Base-by-base conservation (phyloP, 2,329 filamentous ascomycete genomes). In the Fusarium sp. region DNA sequence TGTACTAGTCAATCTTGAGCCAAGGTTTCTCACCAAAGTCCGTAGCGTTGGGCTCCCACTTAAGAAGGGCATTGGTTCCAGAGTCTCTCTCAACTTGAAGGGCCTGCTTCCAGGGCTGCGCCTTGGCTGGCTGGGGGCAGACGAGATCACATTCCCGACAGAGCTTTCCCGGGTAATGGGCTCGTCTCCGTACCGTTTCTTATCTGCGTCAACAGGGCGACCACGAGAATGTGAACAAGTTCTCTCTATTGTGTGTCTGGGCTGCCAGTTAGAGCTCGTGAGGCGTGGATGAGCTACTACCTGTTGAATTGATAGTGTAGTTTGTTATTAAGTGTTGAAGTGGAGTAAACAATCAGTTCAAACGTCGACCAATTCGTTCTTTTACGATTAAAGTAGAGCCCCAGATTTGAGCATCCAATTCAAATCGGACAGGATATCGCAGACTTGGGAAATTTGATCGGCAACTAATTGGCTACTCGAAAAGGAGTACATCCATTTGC, bases 211-310 rank as follows among this genome's bases (percentile, higher is more conserved):
- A 1, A n/a, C 12, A 22, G 3, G 2, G 3, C 47, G 47, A 15
- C 48, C n/a, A 13, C 31, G 48, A 12, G 48, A 51, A 14, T 8
- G 16, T 12, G 48, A 35, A 26, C 48, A 31, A 16, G 6, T 5
- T 51, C 31, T 51, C 18, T 51, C 31, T 31, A 51, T 51, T 36
- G 16, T 12, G n/a, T 5, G 18, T 51, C 48, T 51, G n/a, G 0
- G 7, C 2, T 12, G 18, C 26, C 9, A 51, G n/a, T 36, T 2
- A 1, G 6, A 20, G 6, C 1, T 15, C 16, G 33, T 6, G 8
- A 14, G 4, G 22, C 0, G 1, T 18, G 1, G 13, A n/a, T 31
- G 20, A 6, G 15, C 5, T 15, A n/a, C 1, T n/a, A 31, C 45
- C 15, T 3, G 13, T 16, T 15, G 14, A n/a, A 7, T 12, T 16